Base-by-base conservation (phyloP, 805 yeast species). In the Cyberlindnera misumaiensis region DNA sequence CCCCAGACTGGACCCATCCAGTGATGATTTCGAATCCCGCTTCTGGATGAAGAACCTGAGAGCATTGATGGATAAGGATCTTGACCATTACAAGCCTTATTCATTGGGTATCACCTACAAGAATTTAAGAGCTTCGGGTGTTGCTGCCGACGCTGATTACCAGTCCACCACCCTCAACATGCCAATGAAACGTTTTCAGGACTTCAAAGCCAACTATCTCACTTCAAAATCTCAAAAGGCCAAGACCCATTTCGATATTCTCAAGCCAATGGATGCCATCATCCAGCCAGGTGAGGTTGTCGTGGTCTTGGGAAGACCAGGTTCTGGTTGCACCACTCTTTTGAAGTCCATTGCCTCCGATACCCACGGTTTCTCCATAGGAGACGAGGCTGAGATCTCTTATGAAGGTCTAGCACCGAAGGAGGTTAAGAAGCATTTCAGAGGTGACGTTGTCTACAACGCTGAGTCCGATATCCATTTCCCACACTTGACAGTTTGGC, bases 241-340 rank as follows among this genome's bases (percentile, higher is more conserved):
- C 43, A 58, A 46, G 39, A 56, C 48, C 42, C 55, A 51, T 40
- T 75, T 61, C 47, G 72, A 61, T 47, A 75, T 67, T 46, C 64
- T 71, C 53, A 72, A 70, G 49, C 58, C 73, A 12, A 67, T 72
- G 73, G 80, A 77, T 44, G 84, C 80, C 15, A 46, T 72, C 12
- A 53, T 74, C 30, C 64, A 63, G 39, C 81, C 87, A 3, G 87
- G 88, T 40, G 80, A 80, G 44, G 65, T 80, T 31, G 74, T 82
- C 4, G 83, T 82, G 39, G 89, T 83, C 10, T 63, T 83, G 33
- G 90, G 93, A 41, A 72, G 88, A 59, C 90, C 90, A 1, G 90
- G 90, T 49, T 70, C 83, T 26, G 85, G 85, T 31, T 78, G 85
- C 49, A 64, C 84, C 5, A 77, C 84, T 4, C 61, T 77, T 35